Evolutionary conservation across 805 yeast species (phyloP), one percentile per base, ranked within the genome.

Genomic region (Hanseniaspora singularis): DNA sequence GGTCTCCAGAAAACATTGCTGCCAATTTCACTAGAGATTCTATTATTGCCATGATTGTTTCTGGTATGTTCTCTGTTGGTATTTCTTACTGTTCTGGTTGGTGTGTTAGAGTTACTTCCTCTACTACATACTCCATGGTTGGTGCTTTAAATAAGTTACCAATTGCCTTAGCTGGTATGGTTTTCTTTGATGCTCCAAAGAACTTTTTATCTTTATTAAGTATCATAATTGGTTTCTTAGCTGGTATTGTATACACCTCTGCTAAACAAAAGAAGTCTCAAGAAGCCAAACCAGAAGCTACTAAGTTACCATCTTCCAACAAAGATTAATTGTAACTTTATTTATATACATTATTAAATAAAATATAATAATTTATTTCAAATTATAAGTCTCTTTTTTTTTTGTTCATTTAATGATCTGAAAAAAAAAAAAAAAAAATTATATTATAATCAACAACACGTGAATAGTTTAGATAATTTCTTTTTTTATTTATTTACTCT

Each of bases 91-190:
- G 96, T 67, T 87, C 97, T 11, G 98, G 96, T 52, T 92, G 98
- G 98, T 92, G 98, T 76, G 95, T 92, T 54, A 85, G 98, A 71
- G 97, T 92, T 53, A 92, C 98, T 37, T 86, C 96, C 19, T 88
- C 97, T 23, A 92, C 98, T 48, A 92, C 98, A 48, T 92, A 92
- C 71, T 86, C 96, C 46, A 92, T 92, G 98, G 97, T 92, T 50
- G 98, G 98, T 65, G 98, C 98, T 47, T 76, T 92, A 66, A 92
- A 92, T 77, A 92, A 92, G 70, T 78, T 92, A 58, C 98, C 98
- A 62, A 86, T 92, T 60, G 98, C 98, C 14, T 73, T 92, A 50
- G 80, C 95, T 33, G 99, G 99, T 34, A 76, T 92, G 64, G 61
- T 92, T 55, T 89, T 92, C 76, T 92, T 92, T 60, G 95, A 86